phyloP scores from a whole-genome alignment of 2,329 filamentous ascomycete species.

The Graphium sp. region DNA sequence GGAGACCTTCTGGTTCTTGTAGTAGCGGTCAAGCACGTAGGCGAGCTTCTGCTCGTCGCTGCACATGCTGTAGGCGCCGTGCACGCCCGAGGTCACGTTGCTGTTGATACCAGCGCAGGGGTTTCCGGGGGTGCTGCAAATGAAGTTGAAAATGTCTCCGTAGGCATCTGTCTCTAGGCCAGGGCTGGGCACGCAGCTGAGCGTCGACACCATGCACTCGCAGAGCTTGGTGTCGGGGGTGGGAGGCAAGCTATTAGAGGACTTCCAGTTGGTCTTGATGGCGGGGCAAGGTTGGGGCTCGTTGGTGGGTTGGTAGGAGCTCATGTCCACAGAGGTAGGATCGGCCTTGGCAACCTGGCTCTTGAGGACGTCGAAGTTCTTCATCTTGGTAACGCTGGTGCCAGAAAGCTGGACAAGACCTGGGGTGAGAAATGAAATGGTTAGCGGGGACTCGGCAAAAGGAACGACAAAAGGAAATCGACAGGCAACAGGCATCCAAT shows the following conservation, averaged over 20 bases:
- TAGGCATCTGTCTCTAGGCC: constrained; percentile 40
- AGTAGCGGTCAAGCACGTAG: constrained; percentile 61
- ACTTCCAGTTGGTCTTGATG: constrained; percentile 48
- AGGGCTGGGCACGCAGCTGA: constrained; percentile 52
- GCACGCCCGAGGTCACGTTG: constrained; percentile 50
- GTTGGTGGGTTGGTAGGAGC: constrained; percentile 59
- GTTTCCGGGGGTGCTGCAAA: constrained; percentile 42
- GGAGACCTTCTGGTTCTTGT: constrained; percentile 33
- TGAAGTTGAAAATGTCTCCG: constrained; percentile 53
- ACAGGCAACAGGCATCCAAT: background rate
- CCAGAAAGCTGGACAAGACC: constrained; percentile 50
- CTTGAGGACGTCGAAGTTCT: constrained; percentile 60
- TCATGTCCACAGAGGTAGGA: constrained; percentile 48
- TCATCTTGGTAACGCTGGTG: constrained; percentile 44
- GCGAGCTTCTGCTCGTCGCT: constrained; percentile 51
- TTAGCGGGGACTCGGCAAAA: constrained; percentile 4
- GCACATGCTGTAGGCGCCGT: constrained; percentile 70
- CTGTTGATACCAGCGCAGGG: constrained; percentile 52
- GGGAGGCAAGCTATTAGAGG: constrained; percentile 56
- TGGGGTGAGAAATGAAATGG: constrained; percentile 19
- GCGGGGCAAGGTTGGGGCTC: constrained; percentile 50
- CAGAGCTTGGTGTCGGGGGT: constrained; percentile 66
- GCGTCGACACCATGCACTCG: constrained; percentile 63
- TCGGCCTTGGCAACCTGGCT: constrained; percentile 50
- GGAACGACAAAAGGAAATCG: background rate